Conservation (phyloP, 345 rosid genomes). For the Raphanus raphanistrum region DNA sequence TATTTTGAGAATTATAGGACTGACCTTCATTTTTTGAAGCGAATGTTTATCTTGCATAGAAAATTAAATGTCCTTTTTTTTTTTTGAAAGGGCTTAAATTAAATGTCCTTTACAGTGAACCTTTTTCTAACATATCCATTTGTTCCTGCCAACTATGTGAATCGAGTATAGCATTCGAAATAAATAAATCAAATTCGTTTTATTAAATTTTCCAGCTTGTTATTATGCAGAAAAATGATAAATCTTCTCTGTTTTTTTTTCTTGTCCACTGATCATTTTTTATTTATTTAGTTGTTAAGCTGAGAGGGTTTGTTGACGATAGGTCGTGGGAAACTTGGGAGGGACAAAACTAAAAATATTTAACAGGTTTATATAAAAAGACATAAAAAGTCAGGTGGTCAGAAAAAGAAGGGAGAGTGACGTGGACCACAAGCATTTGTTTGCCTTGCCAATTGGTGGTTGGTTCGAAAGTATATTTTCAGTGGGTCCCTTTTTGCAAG, state of each 20-base stretch:
- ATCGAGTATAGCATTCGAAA: neutral
- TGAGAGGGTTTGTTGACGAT: neutral
- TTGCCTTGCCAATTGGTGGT: slow-evolving; percentile 38
- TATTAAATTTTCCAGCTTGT: neutral
- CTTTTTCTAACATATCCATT: neutral
- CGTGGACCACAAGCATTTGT: slow-evolving; percentile 42
- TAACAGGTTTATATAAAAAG: neutral
- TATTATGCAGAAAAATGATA: neutral
- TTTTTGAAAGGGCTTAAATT: too few species aligned
- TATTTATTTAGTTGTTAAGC: neutral
- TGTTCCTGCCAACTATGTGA: neutral
- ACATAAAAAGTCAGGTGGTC: neutral
- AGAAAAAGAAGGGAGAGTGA: slow-evolving; percentile 33
- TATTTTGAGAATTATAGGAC: too few species aligned
- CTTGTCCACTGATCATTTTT: neutral
- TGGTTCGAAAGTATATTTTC: slow-evolving; percentile 29
- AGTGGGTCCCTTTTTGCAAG: slow-evolving; percentile 17
- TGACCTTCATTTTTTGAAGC: too few species aligned
- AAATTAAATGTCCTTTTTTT: neutral
- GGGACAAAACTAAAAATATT: neutral
- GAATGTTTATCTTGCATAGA: neutral
- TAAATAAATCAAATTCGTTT: neutral
- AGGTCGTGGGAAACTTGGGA: neutral
- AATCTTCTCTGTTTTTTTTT: neutral
- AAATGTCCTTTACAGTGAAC: neutral